Evolutionary conservation across 2,329 filamentous ascomycete genomes (phyloP).

Genomic region (Ilyonectria sp.): DNA sequence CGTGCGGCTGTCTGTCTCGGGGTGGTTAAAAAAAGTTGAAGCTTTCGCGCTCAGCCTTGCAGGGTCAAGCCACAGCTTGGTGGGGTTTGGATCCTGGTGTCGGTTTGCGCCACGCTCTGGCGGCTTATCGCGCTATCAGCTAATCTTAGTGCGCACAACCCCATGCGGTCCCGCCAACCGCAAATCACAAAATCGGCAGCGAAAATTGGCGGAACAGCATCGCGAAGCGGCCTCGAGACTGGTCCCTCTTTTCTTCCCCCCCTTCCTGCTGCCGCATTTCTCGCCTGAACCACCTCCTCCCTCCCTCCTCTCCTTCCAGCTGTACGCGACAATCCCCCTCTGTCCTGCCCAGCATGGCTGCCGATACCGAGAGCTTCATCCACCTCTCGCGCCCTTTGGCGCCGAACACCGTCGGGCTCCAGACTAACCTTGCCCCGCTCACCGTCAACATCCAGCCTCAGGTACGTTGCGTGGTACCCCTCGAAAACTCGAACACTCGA

Average conservation of each 20-base stretch:
- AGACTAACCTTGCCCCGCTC: conserved; percentile 90
- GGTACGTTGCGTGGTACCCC: conserved; percentile 66
- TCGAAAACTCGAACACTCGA: not conserved
- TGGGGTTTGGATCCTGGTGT: conserved; percentile 40
- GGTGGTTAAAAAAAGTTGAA: conserved; percentile 50
- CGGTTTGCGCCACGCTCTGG: conserved; percentile 47
- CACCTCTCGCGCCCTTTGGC: conserved; percentile 95
- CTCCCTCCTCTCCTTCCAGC: conserved; percentile 24
- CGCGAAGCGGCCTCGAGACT: conserved; percentile 46
- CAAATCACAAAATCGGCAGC: conserved; percentile 60
- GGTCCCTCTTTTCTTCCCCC: conserved; percentile 43
- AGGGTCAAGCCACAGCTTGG: conserved; percentile 52
- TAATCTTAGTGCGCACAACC: conserved; percentile 69
- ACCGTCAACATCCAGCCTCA: conserved; percentile 96
- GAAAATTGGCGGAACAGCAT: conserved; percentile 55
- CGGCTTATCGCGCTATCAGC: conserved; percentile 59
- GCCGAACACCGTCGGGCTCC: conserved; percentile 83
- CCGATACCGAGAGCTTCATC: conserved; percentile 86
- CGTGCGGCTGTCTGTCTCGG: conserved; percentile 1
- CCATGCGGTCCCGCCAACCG: conserved; percentile 58
- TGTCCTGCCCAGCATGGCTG: conserved; percentile 79
- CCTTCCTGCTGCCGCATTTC: conserved; percentile 21
- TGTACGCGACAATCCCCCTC: conserved; percentile 40
- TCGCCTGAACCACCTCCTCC: conserved; percentile 37
- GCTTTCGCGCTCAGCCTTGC: conserved; percentile 55